Percentiles rank a stretch among this genome's conserved stretches.
phyloP scores from a whole-genome alignment of 495 filamentous ascomycete genomes.

The Peziza echinospora region DNA sequence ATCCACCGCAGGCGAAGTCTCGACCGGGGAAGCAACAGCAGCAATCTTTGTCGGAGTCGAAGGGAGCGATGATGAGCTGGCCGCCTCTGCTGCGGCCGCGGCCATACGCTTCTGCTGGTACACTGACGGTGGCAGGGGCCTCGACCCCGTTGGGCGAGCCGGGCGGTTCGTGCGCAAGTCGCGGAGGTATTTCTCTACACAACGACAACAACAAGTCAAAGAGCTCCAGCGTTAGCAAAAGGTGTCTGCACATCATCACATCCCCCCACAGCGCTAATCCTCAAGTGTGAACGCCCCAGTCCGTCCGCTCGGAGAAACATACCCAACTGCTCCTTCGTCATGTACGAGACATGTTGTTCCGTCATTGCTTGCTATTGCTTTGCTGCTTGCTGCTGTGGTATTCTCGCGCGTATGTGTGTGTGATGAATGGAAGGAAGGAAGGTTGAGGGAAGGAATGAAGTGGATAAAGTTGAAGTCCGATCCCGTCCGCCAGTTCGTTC shows the following conservation, averaged over 20 bases:
- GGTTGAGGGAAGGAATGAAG: too few species aligned
- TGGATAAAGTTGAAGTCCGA: too few species aligned
- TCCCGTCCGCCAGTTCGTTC: too few species aligned
- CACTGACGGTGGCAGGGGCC: neutral
- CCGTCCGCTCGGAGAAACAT: constrained; percentile 43
- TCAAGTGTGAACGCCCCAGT: constrained; percentile 60
- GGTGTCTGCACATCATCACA: too few species aligned
- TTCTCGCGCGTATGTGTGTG: too few species aligned
- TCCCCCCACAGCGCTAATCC: too few species aligned
- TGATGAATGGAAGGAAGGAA: too few species aligned
- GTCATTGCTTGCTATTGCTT: too few species aligned
- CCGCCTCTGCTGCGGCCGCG: neutral
- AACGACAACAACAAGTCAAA: constrained; percentile 1
- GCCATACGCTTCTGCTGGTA: neutral
- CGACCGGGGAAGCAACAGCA: too few species aligned
- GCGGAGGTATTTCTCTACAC: constrained; percentile 52
- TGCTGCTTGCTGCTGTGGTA: too few species aligned
- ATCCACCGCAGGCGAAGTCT: neutral
- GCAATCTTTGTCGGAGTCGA: too few species aligned
- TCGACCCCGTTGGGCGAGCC: constrained; percentile 19
- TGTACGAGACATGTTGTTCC: constrained; percentile 40
- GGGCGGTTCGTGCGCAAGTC: constrained; percentile 61
- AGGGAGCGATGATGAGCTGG: neutral
- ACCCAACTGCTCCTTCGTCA: constrained; percentile 79
- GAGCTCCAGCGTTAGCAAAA: constrained; percentile 21